A percentile compares a stretch with the other conserved stretches of the same genome.
Evolutionary conservation across 371 early-diverging fungal species (phyloP).

Genomic region (Chytridium lagenaria): DNA sequence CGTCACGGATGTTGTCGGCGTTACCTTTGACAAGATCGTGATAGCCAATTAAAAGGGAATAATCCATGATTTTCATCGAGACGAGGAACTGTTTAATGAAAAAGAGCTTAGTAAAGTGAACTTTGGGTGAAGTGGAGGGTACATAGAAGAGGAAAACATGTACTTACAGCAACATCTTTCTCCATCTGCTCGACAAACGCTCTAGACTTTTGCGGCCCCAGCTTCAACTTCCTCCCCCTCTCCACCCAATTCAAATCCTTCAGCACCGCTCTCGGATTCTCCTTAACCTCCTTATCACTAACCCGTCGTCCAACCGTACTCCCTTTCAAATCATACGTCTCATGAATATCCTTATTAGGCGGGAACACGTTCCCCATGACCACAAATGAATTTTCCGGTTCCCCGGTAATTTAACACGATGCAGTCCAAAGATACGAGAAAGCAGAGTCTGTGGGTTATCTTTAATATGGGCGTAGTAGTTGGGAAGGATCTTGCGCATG

Average conservation of each 20-base stretch:
- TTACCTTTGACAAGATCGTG: slow-evolving; percentile 88
- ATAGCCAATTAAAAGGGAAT: slow-evolving; percentile 90
- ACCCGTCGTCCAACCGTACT: slow-evolving; percentile 84
- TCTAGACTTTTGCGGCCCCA: slow-evolving; percentile 78
- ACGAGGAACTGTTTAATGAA: slow-evolving; percentile 62
- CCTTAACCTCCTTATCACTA: slow-evolving; percentile 70
- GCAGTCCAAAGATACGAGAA: slow-evolving; percentile 92
- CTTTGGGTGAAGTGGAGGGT: neutral
- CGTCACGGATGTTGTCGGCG: slow-evolving; percentile 84
- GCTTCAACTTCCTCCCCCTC: slow-evolving; percentile 64
- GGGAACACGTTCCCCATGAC: slow-evolving; percentile 99
- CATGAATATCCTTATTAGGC: slow-evolving; percentile 94
- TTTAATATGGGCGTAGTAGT: slow-evolving; percentile 85
- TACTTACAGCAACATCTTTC: slow-evolving; percentile 71
- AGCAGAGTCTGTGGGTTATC: slow-evolving; percentile 91
- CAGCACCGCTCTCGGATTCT: slow-evolving; percentile 79
- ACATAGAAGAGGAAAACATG: neutral
- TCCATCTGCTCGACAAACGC: slow-evolving; percentile 83
- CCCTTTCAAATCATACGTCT: slow-evolving; percentile 94
- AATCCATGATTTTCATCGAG: slow-evolving; percentile 93
- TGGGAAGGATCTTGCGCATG: slow-evolving; percentile 79
- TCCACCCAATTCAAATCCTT: slow-evolving; percentile 97
- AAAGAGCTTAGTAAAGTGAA: slow-evolving; percentile 1
- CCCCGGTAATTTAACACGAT: slow-evolving; percentile 93
- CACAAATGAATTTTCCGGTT: slow-evolving; percentile 95